Percentiles rank a stretch among this genome's conserved stretches.
phyloP scores from a whole-genome alignment of 306 rosid genomes.

The Cucumis hystrix region DNA sequence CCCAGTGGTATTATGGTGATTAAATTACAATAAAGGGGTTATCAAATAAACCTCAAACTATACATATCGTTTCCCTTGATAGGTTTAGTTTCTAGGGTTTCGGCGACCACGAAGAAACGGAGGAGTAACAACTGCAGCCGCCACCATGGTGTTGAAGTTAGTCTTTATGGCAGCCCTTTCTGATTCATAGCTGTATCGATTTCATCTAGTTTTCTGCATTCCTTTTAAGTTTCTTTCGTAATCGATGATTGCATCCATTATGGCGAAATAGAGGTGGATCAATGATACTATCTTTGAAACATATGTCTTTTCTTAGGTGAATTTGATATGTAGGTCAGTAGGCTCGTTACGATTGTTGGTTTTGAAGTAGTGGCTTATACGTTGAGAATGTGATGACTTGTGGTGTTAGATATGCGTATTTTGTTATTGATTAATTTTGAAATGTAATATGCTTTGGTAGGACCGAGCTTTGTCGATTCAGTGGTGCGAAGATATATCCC shows the following conservation, averaged over 20 bases:
- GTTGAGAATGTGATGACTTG: neutral
- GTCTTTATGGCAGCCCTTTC: neutral
- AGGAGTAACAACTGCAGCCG: conserved; percentile 1
- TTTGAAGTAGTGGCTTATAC: neutral
- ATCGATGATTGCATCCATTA: neutral
- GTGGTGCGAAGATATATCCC: conserved; percentile 54
- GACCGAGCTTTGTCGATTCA: conserved; percentile 54
- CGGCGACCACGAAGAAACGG: neutral
- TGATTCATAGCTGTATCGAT: neutral
- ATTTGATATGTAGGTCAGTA: neutral
- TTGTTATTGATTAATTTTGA: neutral
- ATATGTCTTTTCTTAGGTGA: neutral
- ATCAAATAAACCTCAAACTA: neutral
- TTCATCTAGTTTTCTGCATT: neutral
- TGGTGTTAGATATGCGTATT: neutral
- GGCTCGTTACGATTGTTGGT: neutral
- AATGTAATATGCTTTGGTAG: conserved; percentile 11
- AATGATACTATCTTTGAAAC: neutral
- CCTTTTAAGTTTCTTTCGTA: too few species aligned
- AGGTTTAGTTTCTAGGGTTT: neutral
- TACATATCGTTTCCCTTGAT: neutral
- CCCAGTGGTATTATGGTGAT: neutral
- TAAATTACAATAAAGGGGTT: neutral
- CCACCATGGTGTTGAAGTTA: conserved; percentile 7
- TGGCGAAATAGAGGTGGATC: neutral